Percentiles rank a stretch among this genome's conserved stretches.
phyloP scores from a whole-genome alignment of 2,329 filamentous ascomycete species.

The Lanzia echinophila region DNA sequence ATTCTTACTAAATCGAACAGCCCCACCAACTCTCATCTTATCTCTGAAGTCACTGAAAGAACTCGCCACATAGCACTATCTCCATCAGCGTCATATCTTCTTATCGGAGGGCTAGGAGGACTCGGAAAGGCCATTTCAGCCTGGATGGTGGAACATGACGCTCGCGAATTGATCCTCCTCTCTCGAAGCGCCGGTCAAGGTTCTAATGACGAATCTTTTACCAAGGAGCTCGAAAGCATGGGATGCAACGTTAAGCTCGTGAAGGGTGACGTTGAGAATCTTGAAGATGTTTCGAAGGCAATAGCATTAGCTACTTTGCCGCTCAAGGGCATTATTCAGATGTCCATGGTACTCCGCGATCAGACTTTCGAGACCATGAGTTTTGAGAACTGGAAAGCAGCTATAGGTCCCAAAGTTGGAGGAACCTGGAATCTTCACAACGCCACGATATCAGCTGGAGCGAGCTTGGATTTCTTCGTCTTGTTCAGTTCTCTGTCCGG shows the following conservation, averaged over 20 bases:
- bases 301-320: neutral
- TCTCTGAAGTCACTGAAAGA: too few relatives aligned
- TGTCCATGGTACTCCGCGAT: conserved; percentile 26
- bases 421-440: conserved; percentile 49
- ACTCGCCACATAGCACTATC: too few relatives aligned
- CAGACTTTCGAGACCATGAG: neutral
- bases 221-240: conserved; percentile 18
- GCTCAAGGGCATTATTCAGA: conserved; percentile 12
- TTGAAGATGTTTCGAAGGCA: neutral
- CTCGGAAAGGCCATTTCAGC: conserved; percentile 32
- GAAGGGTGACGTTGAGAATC: neutral
- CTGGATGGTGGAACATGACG: conserved; percentile 30
- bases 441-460: neutral
- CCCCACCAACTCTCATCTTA: too few relatives aligned
- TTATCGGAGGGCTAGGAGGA: conserved; percentile 37
- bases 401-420: conserved; percentile 44
- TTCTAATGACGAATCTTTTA: neutral
- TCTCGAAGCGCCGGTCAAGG: neutral
- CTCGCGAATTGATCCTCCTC: neutral
- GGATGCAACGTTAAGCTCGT: conserved; percentile 36
- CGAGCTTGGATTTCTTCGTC: conserved; percentile 34
- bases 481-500: conserved; percentile 31
- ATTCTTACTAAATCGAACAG: too few relatives aligned
- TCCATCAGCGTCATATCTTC: conserved; percentile 36
- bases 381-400: conserved; percentile 33